phyloP scores from a whole-genome alignment of 352 stramenopile genomes.

The Plasmopara halstedii region DNA sequence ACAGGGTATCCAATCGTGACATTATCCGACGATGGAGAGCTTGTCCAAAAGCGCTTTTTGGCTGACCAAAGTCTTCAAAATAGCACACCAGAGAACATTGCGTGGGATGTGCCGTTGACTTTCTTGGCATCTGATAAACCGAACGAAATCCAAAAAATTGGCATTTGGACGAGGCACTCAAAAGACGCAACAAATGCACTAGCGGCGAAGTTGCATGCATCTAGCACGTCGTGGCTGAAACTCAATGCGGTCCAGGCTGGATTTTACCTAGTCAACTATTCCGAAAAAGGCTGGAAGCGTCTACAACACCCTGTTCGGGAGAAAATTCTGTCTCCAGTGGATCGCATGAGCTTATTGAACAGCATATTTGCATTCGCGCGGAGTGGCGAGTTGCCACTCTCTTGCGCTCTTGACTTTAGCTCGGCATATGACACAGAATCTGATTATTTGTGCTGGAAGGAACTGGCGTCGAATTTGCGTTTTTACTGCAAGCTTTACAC shows the following conservation, averaged over 20 bases:
- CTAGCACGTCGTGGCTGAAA: conserved; percentile 85
- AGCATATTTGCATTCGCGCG: conserved; percentile 91
- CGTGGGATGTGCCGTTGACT: conserved; percentile 85
- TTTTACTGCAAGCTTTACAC: conserved; percentile 61
- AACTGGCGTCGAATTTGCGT: conserved; percentile 55
- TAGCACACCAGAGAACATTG: conserved; percentile 15
- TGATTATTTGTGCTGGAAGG: conserved; percentile 72
- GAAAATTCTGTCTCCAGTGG: conserved; percentile 55
- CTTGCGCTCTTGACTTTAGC: conserved; percentile 59
- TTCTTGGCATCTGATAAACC: conserved; percentile 44
- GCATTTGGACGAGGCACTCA: conserved; percentile 45
- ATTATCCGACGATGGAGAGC: conserved; percentile 40
- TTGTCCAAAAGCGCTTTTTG: conserved; percentile 92
- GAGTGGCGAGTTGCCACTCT: conserved; percentile 42
- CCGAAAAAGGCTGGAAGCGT: conserved; percentile 71
- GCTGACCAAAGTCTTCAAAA: conserved; percentile 74
- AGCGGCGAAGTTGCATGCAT: conserved; percentile 33
- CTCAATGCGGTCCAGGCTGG: conserved; percentile 94
- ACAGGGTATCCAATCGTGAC: conserved; percentile 91
- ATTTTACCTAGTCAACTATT: conserved; percentile 93
- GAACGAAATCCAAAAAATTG: conserved; percentile 39
- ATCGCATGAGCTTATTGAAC: conserved; percentile 91
- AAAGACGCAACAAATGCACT: conserved; percentile 32
- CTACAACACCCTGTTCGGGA: conserved; percentile 60
- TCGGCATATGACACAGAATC: conserved; percentile 52